Evolutionary conservation across 2,329 filamentous ascomycete genomes (phyloP), one percentile per base, ranked within the genome.

Genomic region (Daldinia sp.): DNA sequence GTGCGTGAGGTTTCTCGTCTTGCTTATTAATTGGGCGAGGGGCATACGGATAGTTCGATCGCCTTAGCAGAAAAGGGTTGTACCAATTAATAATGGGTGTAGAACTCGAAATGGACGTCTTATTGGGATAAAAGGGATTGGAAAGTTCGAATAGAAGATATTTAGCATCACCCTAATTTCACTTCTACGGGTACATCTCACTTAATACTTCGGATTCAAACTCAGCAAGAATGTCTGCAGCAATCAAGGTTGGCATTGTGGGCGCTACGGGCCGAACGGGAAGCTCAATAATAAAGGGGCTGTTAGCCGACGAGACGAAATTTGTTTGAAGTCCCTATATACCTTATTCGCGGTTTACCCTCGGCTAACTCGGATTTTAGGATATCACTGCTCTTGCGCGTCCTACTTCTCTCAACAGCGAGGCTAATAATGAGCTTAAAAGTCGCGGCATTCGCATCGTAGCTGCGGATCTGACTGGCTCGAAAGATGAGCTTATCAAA

Each of bases 331-430:
- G 76, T 67, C 9, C n/a, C 4, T 23, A 46, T 51, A 6, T 2
- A 50, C 9, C 30, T 10, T 10, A 57, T 30, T 23, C 4, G 12
- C 1, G 15, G n/a, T 50, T 4, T 20, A 13, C 13, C 6, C 0
- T 4, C 13, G 30, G 33, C 65, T 66, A 55, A 65, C 39, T 6
- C 23, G 10, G 1, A 30, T 6, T 3, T 50, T 55, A 86, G 86
- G 80, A 86, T 13, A 79, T 88, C 5, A 80, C 79, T n/a, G 82
- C 81, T 20, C 78, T 88, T 12, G 78, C 82, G 6, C 82, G 86
- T 18, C 80, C 81, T 7, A 72, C 78, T 3, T 87, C 85, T 1
- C 70, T 82, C n/a, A 71, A 81, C 23, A 88, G 86, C 60, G 81
- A 83, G 2, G 79, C 80, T 15, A 80, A 82, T 41, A 60, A 76